phyloP scores from a whole-genome alignment of 371 early-diverging fungal species.

The Mycotypha africana region DNA sequence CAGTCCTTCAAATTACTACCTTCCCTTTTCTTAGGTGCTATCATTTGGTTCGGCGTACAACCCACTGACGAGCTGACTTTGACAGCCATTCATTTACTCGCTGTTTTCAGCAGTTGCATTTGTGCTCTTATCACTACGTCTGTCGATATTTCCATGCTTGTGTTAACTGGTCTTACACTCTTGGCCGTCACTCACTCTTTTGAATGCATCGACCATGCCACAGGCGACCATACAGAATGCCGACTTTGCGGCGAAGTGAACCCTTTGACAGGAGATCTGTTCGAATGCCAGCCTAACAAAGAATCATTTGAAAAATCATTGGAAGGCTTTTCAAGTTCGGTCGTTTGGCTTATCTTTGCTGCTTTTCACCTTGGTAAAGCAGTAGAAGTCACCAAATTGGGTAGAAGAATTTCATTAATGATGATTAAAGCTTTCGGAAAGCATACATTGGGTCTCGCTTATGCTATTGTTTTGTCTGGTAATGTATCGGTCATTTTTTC shows the following conservation, averaged over 20 bases:
- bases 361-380: conserved; percentile 70
- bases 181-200: conserved; percentile 55
- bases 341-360: conserved; percentile 67
- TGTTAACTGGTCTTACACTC: conserved; percentile 44
- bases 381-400: conserved; percentile 53
- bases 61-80: conserved; percentile 33
- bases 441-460: conserved; percentile 53
- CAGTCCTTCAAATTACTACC: conserved; percentile 11
- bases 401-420: conserved; percentile 48
- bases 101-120: conserved; percentile 51
- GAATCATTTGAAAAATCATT: conserved; percentile 53
- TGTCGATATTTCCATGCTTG: conserved; percentile 51
- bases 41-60: conserved; percentile 37
- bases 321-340: conserved; percentile 55
- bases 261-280: conserved; percentile 19
- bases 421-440: conserved; percentile 52
- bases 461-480: conserved; percentile 53
- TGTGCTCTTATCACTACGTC: conserved; percentile 55
- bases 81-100: conserved; percentile 39
- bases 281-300: conserved; percentile 49
- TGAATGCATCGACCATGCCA: conserved; percentile 45
- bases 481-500: too few species aligned
- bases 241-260: conserved; percentile 41
- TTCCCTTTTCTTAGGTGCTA: conserved; percentile 25
- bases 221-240: conserved; percentile 48